A percentile compares a stretch with the other conserved stretches of the same genome.
Evolutionary conservation across 2,329 filamentous ascomycete species (phyloP).

Genomic region (Fusarium sp.): DNA sequence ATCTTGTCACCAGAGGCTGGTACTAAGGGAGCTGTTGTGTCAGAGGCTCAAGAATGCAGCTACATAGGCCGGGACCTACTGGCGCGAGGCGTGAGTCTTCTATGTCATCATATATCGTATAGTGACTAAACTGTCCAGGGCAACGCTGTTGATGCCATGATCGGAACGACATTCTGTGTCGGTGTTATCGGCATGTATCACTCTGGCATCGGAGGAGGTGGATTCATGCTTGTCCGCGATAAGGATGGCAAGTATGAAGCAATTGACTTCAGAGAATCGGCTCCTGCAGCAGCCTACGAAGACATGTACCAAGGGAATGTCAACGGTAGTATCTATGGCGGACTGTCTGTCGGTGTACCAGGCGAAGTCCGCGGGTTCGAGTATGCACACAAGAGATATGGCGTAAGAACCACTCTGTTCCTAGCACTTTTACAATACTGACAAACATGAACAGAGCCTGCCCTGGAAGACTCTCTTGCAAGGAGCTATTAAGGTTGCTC

Average conservation of each 20-base stretch:
- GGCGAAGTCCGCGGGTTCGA: constrained; percentile 83
- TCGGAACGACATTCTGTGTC: constrained; percentile 80
- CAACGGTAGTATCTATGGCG: constrained; percentile 75
- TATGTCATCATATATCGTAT: not conserved
- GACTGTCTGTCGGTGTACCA: constrained; percentile 78
- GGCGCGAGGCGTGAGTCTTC: constrained; percentile 60
- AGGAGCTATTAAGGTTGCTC: constrained; percentile 80
- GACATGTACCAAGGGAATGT: constrained; percentile 86
- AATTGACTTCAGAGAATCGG: constrained; percentile 90
- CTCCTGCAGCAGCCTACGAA: constrained; percentile 82
- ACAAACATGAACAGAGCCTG: constrained; percentile 56
- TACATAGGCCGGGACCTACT: constrained; percentile 74
- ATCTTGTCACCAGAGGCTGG: constrained; percentile 31
- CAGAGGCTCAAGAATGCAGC: constrained; percentile 77
- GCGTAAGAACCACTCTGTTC: constrained; percentile 56
- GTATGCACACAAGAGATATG: constrained; percentile 80
- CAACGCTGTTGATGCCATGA: constrained; percentile 81
- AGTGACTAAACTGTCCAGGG: constrained; percentile 58
- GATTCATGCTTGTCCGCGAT: constrained; percentile 85
- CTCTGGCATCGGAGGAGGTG: constrained; percentile 87
- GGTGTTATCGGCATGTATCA: constrained; percentile 83
- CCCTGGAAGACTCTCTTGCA: constrained; percentile 79
- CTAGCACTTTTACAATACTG: not conserved
- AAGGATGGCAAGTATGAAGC: constrained; percentile 82
- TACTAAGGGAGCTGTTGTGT: constrained; percentile 74